Conservation (phyloP, 208 protist genomes). For the Crithidia thermophila region DNA sequence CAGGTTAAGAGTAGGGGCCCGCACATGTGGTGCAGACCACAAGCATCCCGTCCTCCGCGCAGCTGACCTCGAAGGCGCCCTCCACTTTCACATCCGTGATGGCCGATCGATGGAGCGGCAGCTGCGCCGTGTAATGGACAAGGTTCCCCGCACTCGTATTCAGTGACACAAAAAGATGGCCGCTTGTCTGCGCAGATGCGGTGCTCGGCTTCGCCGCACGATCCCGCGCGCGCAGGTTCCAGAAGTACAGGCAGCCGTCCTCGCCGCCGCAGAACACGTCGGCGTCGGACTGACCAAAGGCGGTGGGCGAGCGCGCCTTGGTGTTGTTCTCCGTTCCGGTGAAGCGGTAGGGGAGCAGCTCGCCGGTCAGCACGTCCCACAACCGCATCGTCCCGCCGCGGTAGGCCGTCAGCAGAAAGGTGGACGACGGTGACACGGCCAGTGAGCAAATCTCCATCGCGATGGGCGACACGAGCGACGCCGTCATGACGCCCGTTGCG, state of each 20-base stretch:
- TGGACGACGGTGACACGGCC: constrained; percentile 75
- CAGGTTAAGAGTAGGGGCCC: neutral
- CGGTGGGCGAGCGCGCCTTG: constrained; percentile 41
- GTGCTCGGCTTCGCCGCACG: constrained; percentile 1
- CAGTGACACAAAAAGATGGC: constrained; percentile 11
- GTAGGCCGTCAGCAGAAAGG: constrained; percentile 73
- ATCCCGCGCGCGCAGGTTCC: constrained; percentile 43
- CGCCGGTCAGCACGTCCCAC: constrained; percentile 74
- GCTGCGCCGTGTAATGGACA: constrained; percentile 25
- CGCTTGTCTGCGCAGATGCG: neutral
- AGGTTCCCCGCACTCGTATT: constrained; percentile 8
- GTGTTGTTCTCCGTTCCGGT: constrained; percentile 68
- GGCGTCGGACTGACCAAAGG: constrained; percentile 63
- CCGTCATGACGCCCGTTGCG: constrained; percentile 66
- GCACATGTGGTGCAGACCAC: constrained; percentile 47
- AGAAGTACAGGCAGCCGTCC: constrained; percentile 76
- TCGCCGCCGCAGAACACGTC: constrained; percentile 71
- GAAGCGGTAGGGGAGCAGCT: constrained; percentile 59
- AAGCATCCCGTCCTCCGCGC: constrained; percentile 65
- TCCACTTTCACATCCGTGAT: constrained; percentile 76
- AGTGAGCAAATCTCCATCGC: constrained; percentile 71
- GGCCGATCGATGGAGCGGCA: constrained; percentile 52
- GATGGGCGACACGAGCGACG: constrained; percentile 68
- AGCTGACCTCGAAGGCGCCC: constrained; percentile 67
- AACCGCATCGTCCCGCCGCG: constrained; percentile 67